phyloP scores from a whole-genome alignment of 345 rosid genomes.

The Moricandia arvensis region DNA sequence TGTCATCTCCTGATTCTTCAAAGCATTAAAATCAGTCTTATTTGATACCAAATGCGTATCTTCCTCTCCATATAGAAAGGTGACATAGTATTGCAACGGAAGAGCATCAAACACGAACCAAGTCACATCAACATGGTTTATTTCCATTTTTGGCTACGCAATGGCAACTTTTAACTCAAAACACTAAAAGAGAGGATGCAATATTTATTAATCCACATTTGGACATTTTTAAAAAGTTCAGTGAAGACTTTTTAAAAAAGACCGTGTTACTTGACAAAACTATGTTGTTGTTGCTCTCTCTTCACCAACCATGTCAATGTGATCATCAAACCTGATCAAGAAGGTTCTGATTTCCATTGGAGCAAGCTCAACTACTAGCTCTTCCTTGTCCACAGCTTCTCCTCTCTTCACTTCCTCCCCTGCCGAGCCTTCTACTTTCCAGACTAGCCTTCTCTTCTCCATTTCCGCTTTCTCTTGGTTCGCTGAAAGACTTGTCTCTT shows the following conservation, averaged over 20 bases:
- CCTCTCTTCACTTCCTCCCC: conserved; percentile 52
- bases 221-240: not conserved
- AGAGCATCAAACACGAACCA: conserved; percentile 78
- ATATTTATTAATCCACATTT: not conserved
- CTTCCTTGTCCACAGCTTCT: conserved; percentile 48
- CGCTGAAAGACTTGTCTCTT: conserved; percentile 75
- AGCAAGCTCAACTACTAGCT: conserved; percentile 74
- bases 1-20: not conserved
- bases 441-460: conserved; percentile 75
- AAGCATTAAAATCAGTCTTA: not conserved
- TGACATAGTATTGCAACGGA: conserved; percentile 13
- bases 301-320: conserved; percentile 20
- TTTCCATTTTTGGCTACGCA: conserved; percentile 77
- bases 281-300: conserved; percentile 16
- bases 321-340: conserved; percentile 35
- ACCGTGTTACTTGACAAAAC: not conserved
- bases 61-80: not conserved
- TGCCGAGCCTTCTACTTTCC: conserved; percentile 60
- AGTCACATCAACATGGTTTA: conserved; percentile 81
- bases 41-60: not conserved
- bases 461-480: conserved; percentile 77
- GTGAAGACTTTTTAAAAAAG: not conserved
- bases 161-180: conserved; percentile 63
- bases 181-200: conserved; percentile 7
- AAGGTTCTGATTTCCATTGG: conserved; percentile 97